Conservation (phyloP, 805 yeast species). For the Pichia nanzhaoensis region DNA sequence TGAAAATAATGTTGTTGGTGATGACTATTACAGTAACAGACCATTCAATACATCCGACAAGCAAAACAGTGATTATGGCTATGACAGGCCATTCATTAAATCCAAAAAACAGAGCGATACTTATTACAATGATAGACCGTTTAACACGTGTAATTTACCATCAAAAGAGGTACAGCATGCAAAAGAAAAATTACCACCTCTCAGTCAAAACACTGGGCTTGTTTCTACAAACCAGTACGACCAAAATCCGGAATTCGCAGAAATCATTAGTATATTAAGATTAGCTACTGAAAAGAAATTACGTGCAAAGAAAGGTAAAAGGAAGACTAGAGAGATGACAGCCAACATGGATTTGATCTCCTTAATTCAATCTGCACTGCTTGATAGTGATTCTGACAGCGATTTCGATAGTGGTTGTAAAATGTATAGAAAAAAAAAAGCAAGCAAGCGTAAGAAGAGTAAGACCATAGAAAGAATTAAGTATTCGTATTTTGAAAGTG, state of each 20-base stretch:
- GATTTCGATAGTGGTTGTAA: background rate
- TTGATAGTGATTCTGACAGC: constrained; percentile 4
- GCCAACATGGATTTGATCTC: constrained; percentile 4
- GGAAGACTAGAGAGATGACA: background rate
- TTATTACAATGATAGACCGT: constrained; percentile 1
- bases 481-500: background rate
- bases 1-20: background rate
- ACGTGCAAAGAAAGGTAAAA: constrained; percentile 5
- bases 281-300: constrained; percentile 5
- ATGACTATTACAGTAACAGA: constrained; percentile 1
- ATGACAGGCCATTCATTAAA: constrained; percentile 1
- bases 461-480: background rate
- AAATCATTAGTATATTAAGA: background rate
- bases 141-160: background rate
- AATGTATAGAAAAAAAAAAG: background rate
- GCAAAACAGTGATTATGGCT: background rate
- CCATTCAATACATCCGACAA: constrained; percentile 1
- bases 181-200: background rate
- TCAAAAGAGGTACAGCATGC: background rate
- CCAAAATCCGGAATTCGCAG: constrained; percentile 2
- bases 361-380: constrained; percentile 3
- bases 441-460: background rate
- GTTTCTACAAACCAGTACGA: background rate
- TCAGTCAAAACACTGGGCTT: background rate
- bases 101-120: background rate